Evolutionary conservation across 106 monocot species (phyloP), one percentile per base, ranked within the genome.

Genomic region (Dioscorea zingiberensis): DNA sequence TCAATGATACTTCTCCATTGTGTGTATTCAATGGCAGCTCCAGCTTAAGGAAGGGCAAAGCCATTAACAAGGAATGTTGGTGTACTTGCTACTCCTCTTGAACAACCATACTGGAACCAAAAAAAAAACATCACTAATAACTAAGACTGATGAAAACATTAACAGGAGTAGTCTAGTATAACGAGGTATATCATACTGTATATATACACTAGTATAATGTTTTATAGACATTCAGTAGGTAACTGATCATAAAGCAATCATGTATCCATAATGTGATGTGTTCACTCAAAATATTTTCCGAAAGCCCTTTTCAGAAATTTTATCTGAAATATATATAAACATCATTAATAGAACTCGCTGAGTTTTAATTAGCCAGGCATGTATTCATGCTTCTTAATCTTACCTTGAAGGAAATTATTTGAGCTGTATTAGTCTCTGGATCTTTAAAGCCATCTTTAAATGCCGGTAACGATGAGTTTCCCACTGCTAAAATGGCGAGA

Each of bases 61-160:
- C 87, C 87, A 65, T 87, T 87, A 25, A 87, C 80, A 45, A 83
- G 83, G 68, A 87, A 87, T 28, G 16, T 69, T 21, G 87, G 87
- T 13, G 87, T 77, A 9, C 83, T 83, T 11, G 67, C 55, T 51
- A 87, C 87, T 13, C 77, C 83, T 57, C 87, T 77, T 13, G 83
- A 83, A 49, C 87, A 87, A 0, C 83, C 87, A 65, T 87, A 80
- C 87, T 87, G 68, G 12, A n/a, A n/a, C n/a, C n/a, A n/a, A n/a
- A 62, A 54, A 68, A 22, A 30, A 25, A 12, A 23, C 54, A 49
- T n/a, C n/a, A 48, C 14, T 58, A 46, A 28, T 29, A 47, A 12
- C 8, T 7, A 57, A 45, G 11, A 11, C 14, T 21, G 44, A 15
- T 1, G 15, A 56, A 58, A 48, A 12, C 26, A 24, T 45, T 24